Base-by-base conservation (phyloP, 2,329 filamentous ascomycete genomes). In the Fusarium floridanum region DNA sequence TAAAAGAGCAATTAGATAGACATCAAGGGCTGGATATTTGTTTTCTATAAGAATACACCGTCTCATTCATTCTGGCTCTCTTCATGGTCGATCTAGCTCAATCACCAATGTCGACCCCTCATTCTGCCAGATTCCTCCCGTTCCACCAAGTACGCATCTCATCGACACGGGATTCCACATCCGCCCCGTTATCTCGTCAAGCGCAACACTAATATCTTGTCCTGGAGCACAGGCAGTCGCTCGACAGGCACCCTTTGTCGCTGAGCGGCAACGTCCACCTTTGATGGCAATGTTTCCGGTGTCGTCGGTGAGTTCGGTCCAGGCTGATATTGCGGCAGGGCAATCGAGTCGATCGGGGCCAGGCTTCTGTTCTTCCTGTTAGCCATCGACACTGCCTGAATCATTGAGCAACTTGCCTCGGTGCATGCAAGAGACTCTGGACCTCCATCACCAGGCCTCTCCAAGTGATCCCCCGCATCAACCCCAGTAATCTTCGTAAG, bases 131-230 rank as follows among this genome's bases (percentile, higher is more conserved):
- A 78, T 73, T 2, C 75, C 77, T 4, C 77, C 76, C 1, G 34
- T 65, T 0, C 77, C 77, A 32, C 72, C 70, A 45, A 78, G 59
- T 2, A 78, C 76, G 32, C 77, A 78, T n/a, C 55, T 68, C 6
- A 61, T 63, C 6, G 74, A 70, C 2, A 78, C 20, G 1, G 77
- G 77, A 36, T 78, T 77, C 77, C 77, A 78, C 70, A 78, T 74
- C 1, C 64, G 64, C 29, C 77, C 77, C 5, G 53, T 68, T 10
- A 78, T 29, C 6, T 73, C 63, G 7, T 45, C 55, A 12, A 67
- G 17, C 0, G 14, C 10, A 3, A 79, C 43, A 7, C 16, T 65
- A 34, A 77, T 11, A 2, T 61, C 12, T 0, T 41, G 63, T 0
- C 20, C 22, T 0, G 74, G 77, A 3, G 77, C 75, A 36, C 77